Evolutionary conservation across 2,329 filamentous ascomycete species (phyloP).

Genomic region (Mycosphaerella sp.): DNA sequence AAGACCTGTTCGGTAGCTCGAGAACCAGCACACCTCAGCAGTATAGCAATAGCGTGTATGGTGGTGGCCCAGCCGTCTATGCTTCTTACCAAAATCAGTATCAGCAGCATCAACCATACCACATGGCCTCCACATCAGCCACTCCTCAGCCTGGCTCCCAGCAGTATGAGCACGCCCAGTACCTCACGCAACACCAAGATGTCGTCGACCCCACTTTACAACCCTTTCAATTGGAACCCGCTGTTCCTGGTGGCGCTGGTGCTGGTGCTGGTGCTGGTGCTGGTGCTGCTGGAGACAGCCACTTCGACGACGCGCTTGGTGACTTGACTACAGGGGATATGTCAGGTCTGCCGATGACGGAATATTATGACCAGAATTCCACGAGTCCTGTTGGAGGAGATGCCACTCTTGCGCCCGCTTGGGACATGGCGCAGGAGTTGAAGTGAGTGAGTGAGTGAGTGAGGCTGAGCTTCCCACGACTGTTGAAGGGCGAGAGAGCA

Average conservation of each 20-base stretch:
- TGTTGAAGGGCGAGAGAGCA: neutral
- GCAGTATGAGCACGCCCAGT: constrained; percentile 31
- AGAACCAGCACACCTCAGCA: constrained; percentile 30
- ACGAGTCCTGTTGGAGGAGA: constrained; percentile 24
- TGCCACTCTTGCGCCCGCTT: constrained; percentile 25
- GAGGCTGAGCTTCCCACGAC: too few relatives aligned
- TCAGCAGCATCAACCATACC: constrained; percentile 19
- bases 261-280: too few relatives aligned
- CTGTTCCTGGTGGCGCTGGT: constrained; percentile 9
- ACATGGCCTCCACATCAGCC: constrained; percentile 12
- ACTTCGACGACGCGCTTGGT: constrained; percentile 30
- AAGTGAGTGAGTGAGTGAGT: neutral
- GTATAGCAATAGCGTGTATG: constrained; percentile 19
- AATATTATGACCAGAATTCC: constrained; percentile 26
- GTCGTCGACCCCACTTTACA: constrained; percentile 31
- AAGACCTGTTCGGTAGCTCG: constrained; percentile 29
- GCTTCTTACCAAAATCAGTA: constrained; percentile 25
- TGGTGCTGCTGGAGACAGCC: constrained; percentile 14
- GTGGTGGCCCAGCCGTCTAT: constrained; percentile 20
- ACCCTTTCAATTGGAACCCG: constrained; percentile 20
- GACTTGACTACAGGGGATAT: constrained; percentile 23
- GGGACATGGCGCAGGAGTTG: constrained; percentile 21
- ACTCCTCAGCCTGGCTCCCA: constrained; percentile 21
- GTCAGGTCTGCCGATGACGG: constrained; percentile 20
- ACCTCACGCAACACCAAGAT: constrained; percentile 29